phyloP scores from a whole-genome alignment of 2,329 filamentous ascomycete species.

The Aspergillus phoenicis region DNA sequence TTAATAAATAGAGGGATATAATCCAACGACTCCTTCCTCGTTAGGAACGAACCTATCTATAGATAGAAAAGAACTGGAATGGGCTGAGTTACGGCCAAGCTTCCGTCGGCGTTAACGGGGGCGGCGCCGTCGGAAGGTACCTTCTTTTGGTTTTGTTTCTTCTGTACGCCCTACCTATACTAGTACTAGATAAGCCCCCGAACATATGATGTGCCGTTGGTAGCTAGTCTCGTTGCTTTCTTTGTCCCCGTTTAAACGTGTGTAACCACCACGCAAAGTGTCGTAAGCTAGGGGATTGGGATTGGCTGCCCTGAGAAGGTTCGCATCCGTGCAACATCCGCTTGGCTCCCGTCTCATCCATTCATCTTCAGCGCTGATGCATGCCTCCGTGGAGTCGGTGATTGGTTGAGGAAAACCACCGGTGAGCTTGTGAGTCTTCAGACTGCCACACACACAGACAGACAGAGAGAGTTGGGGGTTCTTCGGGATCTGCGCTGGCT shows the following conservation, averaged over 20 bases:
- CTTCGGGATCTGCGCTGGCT: background rate
- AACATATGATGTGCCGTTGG: background rate
- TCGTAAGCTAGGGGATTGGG: background rate
- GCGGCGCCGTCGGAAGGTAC: background rate
- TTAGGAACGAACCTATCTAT: background rate
- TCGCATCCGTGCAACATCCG: conserved; percentile 2
- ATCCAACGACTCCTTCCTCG: background rate
- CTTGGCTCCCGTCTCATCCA: conserved; percentile 3
- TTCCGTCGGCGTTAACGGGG: background rate
- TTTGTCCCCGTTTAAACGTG: background rate
- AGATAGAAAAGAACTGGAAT: background rate
- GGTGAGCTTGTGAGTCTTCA: background rate
- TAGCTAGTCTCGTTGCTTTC: background rate
- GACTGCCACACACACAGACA: background rate
- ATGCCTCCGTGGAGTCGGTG: background rate
- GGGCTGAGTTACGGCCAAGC: background rate
- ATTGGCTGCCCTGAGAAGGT: conserved; percentile 6
- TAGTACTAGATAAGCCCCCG: background rate
- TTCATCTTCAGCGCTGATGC: background rate
- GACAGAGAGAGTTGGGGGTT: background rate
- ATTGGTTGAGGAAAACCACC: background rate
- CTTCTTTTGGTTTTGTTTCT: background rate
- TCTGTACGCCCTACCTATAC: background rate
- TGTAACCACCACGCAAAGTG: background rate
- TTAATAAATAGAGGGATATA: background rate